phyloP scores from a whole-genome alignment of 805 yeast species.

The Cyberlindnera maritima region DNA sequence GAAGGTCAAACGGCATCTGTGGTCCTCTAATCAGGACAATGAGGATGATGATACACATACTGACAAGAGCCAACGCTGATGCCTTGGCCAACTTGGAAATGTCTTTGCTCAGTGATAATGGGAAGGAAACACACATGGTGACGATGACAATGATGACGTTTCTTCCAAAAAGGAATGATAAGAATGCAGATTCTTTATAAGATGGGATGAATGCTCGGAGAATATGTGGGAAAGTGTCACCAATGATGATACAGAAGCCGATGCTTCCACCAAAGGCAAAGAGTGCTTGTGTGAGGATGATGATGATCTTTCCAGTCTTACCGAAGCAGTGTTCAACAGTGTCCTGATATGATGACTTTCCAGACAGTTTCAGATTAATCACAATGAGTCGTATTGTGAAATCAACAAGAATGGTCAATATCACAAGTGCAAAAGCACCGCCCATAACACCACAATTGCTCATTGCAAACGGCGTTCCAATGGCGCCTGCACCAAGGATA shows the following conservation, averaged over 20 bases:
- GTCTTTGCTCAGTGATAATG: constrained; percentile 75
- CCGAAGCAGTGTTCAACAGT: constrained; percentile 83
- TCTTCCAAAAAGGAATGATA: constrained; percentile 59
- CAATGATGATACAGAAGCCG: constrained; percentile 92
- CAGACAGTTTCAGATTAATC: constrained; percentile 74
- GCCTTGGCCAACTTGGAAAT: constrained; percentile 86
- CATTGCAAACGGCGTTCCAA: constrained; percentile 90
- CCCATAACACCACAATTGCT: constrained; percentile 76
- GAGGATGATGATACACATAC: constrained; percentile 76
- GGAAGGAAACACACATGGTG: constrained; percentile 73
- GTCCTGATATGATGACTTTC: constrained; percentile 78
- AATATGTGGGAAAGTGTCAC: constrained; percentile 93
- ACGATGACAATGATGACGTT: constrained; percentile 68
- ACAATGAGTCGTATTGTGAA: constrained; percentile 86
- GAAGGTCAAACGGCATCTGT: constrained; percentile 42
- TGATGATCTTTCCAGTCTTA: constrained; percentile 57
- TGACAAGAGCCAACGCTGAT: constrained; percentile 77
- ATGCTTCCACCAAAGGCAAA: constrained; percentile 94
- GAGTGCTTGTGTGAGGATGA: constrained; percentile 74
- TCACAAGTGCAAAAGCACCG: constrained; percentile 58
- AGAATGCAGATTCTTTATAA: constrained; percentile 30
- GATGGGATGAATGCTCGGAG: constrained; percentile 60
- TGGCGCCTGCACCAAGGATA: constrained; percentile 92
- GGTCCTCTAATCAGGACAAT: constrained; percentile 79
- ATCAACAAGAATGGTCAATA: constrained; percentile 71